Conservation (phyloP, 164 flowering plant genomes). For the Chloranthus sessilifolius region DNA sequence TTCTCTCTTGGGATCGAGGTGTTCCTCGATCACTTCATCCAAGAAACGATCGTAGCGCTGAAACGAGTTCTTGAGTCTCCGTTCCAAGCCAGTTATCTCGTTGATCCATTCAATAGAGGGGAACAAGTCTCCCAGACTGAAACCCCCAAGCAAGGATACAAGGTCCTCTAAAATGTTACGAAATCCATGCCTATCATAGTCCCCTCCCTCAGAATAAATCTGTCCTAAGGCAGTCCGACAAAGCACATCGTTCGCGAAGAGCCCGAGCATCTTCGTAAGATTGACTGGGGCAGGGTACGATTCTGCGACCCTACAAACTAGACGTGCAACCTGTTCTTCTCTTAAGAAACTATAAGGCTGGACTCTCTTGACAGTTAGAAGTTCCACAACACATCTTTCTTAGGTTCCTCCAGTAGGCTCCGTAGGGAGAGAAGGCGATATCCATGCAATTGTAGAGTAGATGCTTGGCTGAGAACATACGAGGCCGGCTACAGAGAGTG, state of each 20-base stretch:
- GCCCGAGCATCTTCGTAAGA: conserved; percentile 28
- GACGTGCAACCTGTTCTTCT: conserved; percentile 42
- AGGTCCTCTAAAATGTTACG: conserved; percentile 44
- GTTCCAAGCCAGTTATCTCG: conserved; percentile 34
- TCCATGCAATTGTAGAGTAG: conserved; percentile 44
- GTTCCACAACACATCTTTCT: conserved; percentile 45
- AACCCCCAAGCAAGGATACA: conserved; percentile 49
- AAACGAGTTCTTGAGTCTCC: conserved; percentile 27
- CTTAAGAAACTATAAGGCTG: conserved; percentile 37
- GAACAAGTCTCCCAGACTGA: conserved; percentile 50
- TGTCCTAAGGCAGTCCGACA: conserved; percentile 42
- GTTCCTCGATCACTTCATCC: conserved; percentile 38
- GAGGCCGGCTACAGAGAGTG: conserved; percentile 39
- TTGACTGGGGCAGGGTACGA: conserved; percentile 20
- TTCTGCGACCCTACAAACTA: conserved; percentile 29
- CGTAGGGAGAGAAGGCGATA: conserved; percentile 42
- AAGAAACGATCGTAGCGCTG: conserved; percentile 36
- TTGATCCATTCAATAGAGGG: conserved; percentile 46
- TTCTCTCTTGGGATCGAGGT: conserved; percentile 13
- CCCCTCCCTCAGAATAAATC: conserved; percentile 40
- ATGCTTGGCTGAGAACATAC: conserved; percentile 26
- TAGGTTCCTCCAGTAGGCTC: conserved; percentile 51
- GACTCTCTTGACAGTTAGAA: conserved; percentile 38
- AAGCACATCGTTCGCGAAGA: conserved; percentile 35
- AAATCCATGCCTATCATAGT: conserved; percentile 37